Conservation (phyloP, 1,284 basidiomycete genomes). For the Mycena citricolor region DNA sequence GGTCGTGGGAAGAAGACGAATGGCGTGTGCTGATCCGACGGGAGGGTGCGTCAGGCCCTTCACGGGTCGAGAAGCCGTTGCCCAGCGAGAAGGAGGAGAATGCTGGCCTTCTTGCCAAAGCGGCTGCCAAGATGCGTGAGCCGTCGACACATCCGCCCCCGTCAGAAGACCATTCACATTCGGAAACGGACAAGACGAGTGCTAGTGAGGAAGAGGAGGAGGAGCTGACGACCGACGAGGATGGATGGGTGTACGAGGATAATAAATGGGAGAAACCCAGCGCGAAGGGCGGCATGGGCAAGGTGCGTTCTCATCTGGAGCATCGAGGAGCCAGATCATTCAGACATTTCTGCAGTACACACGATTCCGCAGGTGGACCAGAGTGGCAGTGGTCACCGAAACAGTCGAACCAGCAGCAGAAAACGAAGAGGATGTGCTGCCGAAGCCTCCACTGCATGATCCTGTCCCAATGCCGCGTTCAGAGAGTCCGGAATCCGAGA, state of each 20-base stretch:
- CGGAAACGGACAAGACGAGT: slow-evolving; percentile 26
- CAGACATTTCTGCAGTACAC: slow-evolving; percentile 59
- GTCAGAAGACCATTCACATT: slow-evolving; percentile 29
- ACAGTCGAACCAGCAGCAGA: slow-evolving; percentile 56
- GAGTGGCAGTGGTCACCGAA: slow-evolving; percentile 77
- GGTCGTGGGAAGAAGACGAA: slow-evolving; percentile 87
- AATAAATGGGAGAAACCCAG: slow-evolving; percentile 92
- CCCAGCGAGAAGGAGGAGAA: slow-evolving; percentile 53
- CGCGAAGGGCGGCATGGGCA: slow-evolving; percentile 81
- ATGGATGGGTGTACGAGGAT: slow-evolving; percentile 94
- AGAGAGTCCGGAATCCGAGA: slow-evolving; percentile 9
- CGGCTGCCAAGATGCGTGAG: slow-evolving; percentile 47
- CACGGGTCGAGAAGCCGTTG: slow-evolving; percentile 59
- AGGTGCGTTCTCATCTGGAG: slow-evolving; percentile 40
- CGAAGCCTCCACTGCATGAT: slow-evolving; percentile 7
- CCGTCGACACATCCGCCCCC: slow-evolving; percentile 30
- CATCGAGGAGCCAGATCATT: too few relatives aligned
- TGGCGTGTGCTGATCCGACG: slow-evolving; percentile 75
- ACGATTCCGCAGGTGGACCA: slow-evolving; percentile 80
- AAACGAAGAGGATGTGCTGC: slow-evolving; percentile 35
- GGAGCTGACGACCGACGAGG: slow-evolving; percentile 68
- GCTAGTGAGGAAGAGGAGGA: slow-evolving; percentile 29
- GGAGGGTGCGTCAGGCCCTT: slow-evolving; percentile 45
- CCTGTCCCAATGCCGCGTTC: slow-evolving; percentile 1
- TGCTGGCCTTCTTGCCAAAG: slow-evolving; percentile 44